These are phyloP conservation scores for Flaveria trinervia DNA, from an alignment of 129 eudicot genomes.

Conservation along the genomic window DNA sequence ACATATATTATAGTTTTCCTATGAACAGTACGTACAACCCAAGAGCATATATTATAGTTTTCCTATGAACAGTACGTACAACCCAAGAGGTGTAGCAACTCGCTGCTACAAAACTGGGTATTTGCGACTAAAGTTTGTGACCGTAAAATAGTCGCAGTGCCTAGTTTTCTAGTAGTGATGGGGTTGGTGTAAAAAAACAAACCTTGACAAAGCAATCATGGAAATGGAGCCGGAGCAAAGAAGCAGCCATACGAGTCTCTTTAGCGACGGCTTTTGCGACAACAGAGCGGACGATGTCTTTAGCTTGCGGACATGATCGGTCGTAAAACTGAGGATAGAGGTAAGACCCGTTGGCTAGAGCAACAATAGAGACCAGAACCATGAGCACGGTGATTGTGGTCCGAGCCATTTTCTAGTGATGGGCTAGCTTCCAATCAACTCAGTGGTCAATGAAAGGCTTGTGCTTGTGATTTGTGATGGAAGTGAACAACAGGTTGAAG, in stretches of 20 bases:
- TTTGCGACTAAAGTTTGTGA: no score
- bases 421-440: conserved; percentile 10
- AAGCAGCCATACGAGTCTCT: conserved; percentile 94
- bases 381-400: conserved; percentile 30
- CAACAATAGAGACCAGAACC: conserved; percentile 28
- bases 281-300: conserved; percentile 56
- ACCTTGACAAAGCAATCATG: conserved; percentile 97
- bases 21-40: no score
- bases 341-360: conserved; percentile 34
- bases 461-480: conserved; percentile 23
- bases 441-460: background rate
- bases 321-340: conserved; percentile 44
- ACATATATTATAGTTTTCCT: background rate
- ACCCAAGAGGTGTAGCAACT: no score
- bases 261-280: conserved; percentile 77
- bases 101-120: background rate
- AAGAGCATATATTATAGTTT: background rate
- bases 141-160: no score
- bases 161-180: no score
- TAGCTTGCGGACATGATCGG: conserved; percentile 65
- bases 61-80: background rate
- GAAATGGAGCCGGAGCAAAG: conserved; percentile 81
- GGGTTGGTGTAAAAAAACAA: background rate
- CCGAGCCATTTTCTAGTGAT: conserved; percentile 33
- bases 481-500: conserved; percentile 27